Evolutionary conservation across 2,329 filamentous ascomycete genomes (phyloP), one percentile per base, ranked within the genome.

Genomic region (Leptographium procerum): DNA sequence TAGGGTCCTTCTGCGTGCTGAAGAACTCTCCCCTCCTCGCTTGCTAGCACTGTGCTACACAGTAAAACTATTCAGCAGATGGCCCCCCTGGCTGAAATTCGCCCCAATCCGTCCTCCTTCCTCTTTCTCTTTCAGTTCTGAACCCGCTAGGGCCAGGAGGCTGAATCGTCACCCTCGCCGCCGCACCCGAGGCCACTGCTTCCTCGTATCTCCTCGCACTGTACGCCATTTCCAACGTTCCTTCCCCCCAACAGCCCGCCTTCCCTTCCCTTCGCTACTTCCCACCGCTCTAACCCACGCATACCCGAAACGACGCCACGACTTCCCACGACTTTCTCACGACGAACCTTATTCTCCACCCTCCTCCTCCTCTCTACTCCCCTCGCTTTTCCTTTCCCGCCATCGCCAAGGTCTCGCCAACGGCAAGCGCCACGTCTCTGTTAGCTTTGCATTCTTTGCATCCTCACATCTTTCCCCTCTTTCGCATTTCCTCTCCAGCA

Each of bases 271-370:
- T 52, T 43, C 40, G 40, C 40, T 43, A 43, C 51, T 34, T 34
- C 31, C 51, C 47, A 50, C 54, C 55, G 34, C 55, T 45, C 47
- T 26, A 52, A n/a, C 24, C 29, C 40, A 43, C 40, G 40, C 40
- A 43, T 43, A 16, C 40, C 56, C 60, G 54, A 56, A 59, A 60
- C 58, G 54, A 59, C 61, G 52, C 57, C 59, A 53, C 59, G 54
- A 55, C 56, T 57, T 34, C 47, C 51, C 40, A 55, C 52, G 16
- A 43, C 54, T 26, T n/a, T 26, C 31, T 36, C 29, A 50, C 29
- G 29, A n/a, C 33, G 47, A 29, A 36, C 28, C 50, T 34, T 34
- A 34, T 24, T 34, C 51, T 33, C 26, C 59, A 43, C 52, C 51
- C 45, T 48, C 40, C 31, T 36, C 43, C 26, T 43, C 45, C 22